Conservation (phyloP, 1,284 basidiomycete species). For the Moesziomyces sp. region DNA sequence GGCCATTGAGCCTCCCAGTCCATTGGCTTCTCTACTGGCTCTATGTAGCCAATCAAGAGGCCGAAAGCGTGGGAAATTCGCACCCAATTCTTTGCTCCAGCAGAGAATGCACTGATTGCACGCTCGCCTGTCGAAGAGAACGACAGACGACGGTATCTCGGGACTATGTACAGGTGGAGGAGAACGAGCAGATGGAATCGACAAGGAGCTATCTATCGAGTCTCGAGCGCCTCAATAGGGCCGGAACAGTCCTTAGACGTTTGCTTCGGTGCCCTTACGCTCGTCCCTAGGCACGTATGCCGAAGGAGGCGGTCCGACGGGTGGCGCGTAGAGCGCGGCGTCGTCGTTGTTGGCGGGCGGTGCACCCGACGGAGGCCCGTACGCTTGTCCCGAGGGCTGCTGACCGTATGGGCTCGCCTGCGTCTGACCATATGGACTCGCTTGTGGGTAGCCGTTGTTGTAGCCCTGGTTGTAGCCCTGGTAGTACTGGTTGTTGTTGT, state of each 20-base stretch:
- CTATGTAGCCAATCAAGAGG: no score
- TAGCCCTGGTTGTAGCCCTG: conserved; percentile 20
- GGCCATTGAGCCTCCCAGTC: no score
- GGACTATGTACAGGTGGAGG: not conserved
- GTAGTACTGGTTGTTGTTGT: not conserved
- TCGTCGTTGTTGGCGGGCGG: conserved; percentile 23
- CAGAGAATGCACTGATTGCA: not conserved
- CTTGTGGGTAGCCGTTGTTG: conserved; percentile 23
- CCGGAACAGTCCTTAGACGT: conserved; percentile 8
- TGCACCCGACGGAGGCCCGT: conserved; percentile 31
- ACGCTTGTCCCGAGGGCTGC: conserved; percentile 13
- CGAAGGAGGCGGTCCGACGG: conserved; percentile 39
- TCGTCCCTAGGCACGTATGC: conserved; percentile 33
- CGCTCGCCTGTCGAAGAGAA: not conserved
- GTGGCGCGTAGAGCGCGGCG: conserved; percentile 30
- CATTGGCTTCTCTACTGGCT: no score
- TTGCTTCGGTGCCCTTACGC: conserved; percentile 23
- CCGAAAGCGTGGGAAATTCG: no score
- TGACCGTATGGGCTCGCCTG: conserved; percentile 23
- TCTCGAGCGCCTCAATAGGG: no score
- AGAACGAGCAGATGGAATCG: not conserved
- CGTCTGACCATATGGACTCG: conserved; percentile 19
- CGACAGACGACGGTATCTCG: not conserved
- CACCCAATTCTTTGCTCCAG: no score
- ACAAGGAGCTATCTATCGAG: not conserved